Evolutionary conservation across 345 rosid genomes (phyloP).

Genomic region (Kernera saxatilis): DNA sequence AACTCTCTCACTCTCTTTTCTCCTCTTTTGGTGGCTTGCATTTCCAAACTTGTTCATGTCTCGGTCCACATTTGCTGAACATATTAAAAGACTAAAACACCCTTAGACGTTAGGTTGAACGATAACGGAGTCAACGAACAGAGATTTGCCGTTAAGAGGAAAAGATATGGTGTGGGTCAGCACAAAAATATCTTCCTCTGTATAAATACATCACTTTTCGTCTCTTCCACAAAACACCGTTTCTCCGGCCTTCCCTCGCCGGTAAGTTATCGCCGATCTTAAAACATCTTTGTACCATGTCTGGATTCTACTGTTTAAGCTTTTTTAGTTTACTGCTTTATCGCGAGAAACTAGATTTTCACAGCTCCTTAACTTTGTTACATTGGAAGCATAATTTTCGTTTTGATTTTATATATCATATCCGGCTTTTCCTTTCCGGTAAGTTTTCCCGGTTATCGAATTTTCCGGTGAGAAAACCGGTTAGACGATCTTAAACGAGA

Average conservation of each 20-base stretch:
- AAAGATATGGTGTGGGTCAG: not conserved
- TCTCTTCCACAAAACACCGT: not conserved
- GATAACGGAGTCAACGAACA: not conserved
- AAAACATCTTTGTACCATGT: not conserved
- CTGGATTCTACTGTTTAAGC: not conserved
- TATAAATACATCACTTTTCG: too few species aligned
- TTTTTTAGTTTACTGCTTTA: not conserved
- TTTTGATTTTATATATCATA: too few species aligned
- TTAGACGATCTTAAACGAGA: too few species aligned
- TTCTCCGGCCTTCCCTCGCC: not conserved
- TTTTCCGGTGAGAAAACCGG: too few species aligned
- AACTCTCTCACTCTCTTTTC: constrained; percentile 3
- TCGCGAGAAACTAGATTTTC: not conserved
- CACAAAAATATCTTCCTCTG: too few species aligned
- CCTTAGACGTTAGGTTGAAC: not conserved
- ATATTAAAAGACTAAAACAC: too few species aligned
- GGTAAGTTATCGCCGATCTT: not conserved
- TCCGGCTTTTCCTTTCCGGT: too few species aligned
- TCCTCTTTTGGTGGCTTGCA: constrained; percentile 20
- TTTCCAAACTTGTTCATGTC: constrained; percentile 21
- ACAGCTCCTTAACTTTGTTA: too few species aligned
- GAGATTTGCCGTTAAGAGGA: not conserved
- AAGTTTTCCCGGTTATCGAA: too few species aligned
- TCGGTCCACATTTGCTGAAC: constrained; percentile 2
- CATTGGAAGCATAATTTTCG: too few species aligned